Evolutionary conservation across 768 basidiomycete genomes (phyloP).

Genomic region (Mycena vitilis): DNA sequence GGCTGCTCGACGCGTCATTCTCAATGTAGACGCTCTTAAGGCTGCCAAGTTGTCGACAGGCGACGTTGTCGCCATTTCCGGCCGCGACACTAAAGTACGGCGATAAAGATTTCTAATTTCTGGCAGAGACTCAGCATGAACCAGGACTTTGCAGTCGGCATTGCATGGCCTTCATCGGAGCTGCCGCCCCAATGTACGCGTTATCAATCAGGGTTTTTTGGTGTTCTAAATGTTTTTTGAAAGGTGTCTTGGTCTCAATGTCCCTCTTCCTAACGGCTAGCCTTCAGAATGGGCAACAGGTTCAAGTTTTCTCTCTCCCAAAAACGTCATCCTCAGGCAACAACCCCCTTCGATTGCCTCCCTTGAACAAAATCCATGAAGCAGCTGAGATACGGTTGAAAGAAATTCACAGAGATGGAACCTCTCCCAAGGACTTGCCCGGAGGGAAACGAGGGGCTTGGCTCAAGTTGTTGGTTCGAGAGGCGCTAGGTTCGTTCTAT

Average conservation of each 20-base stretch:
- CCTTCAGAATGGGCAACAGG: constrained; percentile 61
- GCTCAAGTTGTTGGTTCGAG: constrained; percentile 74
- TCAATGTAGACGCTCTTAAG: constrained; percentile 74
- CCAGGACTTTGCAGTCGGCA: constrained; percentile 74
- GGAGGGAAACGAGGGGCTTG: constrained; percentile 66
- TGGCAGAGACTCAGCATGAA: background rate
- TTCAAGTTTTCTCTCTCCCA: constrained; percentile 62
- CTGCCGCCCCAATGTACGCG: constrained; percentile 68
- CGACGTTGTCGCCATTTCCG: constrained; percentile 71
- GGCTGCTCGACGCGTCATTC: constrained; percentile 69
- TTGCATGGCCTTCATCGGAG: constrained; percentile 82
- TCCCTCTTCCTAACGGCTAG: constrained; percentile 73
- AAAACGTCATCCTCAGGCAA: constrained; percentile 47
- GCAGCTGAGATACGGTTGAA: constrained; percentile 65
- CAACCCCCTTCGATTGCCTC: constrained; percentile 58
- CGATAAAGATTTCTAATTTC: constrained; percentile 11
- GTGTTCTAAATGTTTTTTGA: constrained; percentile 3
- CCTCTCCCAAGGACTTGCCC: constrained; percentile 18
- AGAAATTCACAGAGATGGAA: constrained; percentile 52
- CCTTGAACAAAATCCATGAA: constrained; percentile 60
- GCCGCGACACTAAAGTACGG: constrained; percentile 45
- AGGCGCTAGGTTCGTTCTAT: constrained; percentile 68
- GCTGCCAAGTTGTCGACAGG: constrained; percentile 72
- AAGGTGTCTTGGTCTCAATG: constrained; percentile 67
- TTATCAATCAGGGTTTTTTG: background rate